Conservation (phyloP, 192 early-diverging fungal species). For the Dissophora globulifera region DNA sequence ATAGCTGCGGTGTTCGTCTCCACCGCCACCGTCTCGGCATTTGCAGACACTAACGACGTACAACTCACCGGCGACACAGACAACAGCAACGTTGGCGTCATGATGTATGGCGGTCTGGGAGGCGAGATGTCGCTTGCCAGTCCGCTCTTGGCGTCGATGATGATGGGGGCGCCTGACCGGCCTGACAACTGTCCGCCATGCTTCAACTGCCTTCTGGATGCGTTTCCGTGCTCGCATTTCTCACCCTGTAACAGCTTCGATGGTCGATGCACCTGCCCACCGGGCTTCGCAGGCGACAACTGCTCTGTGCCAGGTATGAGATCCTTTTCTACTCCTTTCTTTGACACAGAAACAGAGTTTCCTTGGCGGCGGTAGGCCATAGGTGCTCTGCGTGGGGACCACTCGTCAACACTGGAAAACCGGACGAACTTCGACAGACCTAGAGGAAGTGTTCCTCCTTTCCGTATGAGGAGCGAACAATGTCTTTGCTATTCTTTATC, state of each 20-base stretch:
- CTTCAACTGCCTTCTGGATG: conserved; percentile 86
- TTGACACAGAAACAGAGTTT: too few species aligned
- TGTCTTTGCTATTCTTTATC: too few species aligned
- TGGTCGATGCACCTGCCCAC: conserved; percentile 79
- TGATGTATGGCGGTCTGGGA: background rate
- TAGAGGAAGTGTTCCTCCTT: too few species aligned
- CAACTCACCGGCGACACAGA: background rate
- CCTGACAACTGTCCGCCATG: conserved; percentile 77
- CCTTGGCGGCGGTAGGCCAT: too few species aligned
- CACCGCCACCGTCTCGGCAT: background rate
- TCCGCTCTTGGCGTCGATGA: conserved; percentile 18
- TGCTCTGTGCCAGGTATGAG: conserved; percentile 78
- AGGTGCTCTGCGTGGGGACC: too few species aligned
- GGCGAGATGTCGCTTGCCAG: conserved; percentile 14
- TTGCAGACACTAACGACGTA: background rate
- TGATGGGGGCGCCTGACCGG: background rate
- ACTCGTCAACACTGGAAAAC: too few species aligned
- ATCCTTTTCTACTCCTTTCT: too few species aligned
- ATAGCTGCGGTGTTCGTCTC: background rate
- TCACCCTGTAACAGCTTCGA: conserved; percentile 78
- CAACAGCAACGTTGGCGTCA: background rate
- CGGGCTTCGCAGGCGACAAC: conserved; percentile 84
- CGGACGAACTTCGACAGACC: too few species aligned
- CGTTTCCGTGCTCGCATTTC: conserved; percentile 78
- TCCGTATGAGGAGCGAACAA: too few species aligned